phyloP scores from a whole-genome alignment of 805 yeast genomes.

The Tetrapisispora taiwanensis region DNA sequence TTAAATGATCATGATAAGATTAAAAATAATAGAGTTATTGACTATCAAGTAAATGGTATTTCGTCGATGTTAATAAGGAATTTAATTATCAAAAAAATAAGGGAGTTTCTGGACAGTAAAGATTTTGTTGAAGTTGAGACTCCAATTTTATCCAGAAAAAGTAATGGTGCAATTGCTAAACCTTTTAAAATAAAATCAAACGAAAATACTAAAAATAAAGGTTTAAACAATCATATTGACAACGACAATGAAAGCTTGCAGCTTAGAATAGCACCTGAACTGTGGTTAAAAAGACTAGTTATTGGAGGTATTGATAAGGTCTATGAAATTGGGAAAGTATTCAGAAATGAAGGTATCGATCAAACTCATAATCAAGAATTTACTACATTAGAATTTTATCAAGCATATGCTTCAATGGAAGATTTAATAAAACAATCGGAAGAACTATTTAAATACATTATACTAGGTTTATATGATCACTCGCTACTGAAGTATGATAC shows the following conservation, averaged over 20 bases:
- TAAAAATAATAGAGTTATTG: constrained; percentile 60
- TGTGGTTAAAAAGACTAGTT: constrained; percentile 80
- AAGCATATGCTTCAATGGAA: constrained; percentile 53
- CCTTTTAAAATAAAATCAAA: constrained; percentile 57
- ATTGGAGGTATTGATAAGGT: constrained; percentile 80
- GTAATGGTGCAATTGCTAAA: constrained; percentile 89
- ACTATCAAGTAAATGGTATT: constrained; percentile 51
- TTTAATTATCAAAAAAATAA: constrained; percentile 41
- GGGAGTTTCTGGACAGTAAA: constrained; percentile 43
- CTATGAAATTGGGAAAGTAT: constrained; percentile 76
- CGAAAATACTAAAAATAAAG: constrained; percentile 21
- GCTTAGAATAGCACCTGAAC: constrained; percentile 86
- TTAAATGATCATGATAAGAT: constrained; percentile 46
- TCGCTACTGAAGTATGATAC: background rate
- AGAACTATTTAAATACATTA: constrained; percentile 37
- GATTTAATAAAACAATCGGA: constrained; percentile 62
- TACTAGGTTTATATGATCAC: constrained; percentile 18
- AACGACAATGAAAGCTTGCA: constrained; percentile 32
- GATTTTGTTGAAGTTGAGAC: constrained; percentile 80
- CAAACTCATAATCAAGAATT: constrained; percentile 92
- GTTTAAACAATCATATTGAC: background rate
- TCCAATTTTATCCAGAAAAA: constrained; percentile 62
- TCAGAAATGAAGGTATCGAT: constrained; percentile 90
- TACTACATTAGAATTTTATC: constrained; percentile 82
- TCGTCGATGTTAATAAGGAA: constrained; percentile 43